Conservation (phyloP, 163 green algal genomes). For the Trebouxiophyceae sp. region DNA sequence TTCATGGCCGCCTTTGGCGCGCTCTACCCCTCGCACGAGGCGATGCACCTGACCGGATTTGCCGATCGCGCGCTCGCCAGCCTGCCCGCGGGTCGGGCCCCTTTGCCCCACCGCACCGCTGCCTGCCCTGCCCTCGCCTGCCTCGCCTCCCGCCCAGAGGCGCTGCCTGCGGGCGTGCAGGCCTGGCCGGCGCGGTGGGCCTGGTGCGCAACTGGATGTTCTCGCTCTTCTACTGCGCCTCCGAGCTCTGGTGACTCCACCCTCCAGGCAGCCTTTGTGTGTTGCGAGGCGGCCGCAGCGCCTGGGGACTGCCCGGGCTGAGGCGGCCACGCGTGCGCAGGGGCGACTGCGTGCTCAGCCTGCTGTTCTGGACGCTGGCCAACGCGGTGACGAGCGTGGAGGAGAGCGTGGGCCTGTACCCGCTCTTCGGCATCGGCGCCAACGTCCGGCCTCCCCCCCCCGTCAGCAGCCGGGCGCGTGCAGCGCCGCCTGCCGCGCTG, state of each 20-base stretch:
- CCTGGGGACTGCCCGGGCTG: too few relatives aligned
- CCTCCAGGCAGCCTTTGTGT: too few relatives aligned
- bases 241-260: conserved; percentile 95
- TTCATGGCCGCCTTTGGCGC: conserved; percentile 80
- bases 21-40: conserved; percentile 74
- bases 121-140: not conserved
- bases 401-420: conserved; percentile 82
- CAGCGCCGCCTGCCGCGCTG: too few relatives aligned
- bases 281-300: too few relatives aligned
- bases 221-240: conserved; percentile 87
- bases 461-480: too few relatives aligned
- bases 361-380: conserved; percentile 93
- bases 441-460: too few relatives aligned
- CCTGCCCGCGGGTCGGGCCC: conserved; percentile 4
- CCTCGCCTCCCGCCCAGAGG: too few relatives aligned
- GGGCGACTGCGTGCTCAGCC: conserved; percentile 86
- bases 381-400: conserved; percentile 87
- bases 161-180: conserved; percentile 24
- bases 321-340: too few relatives aligned
- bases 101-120: not conserved
- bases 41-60: conserved; percentile 68
- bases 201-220: conserved; percentile 89
- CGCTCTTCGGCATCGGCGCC: conserved; percentile 89
- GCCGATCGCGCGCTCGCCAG: too few relatives aligned
- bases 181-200: conserved; percentile 41